phyloP scores from a whole-genome alignment of 148 eudicot species.

The Chenopodium berlandieri region DNA sequence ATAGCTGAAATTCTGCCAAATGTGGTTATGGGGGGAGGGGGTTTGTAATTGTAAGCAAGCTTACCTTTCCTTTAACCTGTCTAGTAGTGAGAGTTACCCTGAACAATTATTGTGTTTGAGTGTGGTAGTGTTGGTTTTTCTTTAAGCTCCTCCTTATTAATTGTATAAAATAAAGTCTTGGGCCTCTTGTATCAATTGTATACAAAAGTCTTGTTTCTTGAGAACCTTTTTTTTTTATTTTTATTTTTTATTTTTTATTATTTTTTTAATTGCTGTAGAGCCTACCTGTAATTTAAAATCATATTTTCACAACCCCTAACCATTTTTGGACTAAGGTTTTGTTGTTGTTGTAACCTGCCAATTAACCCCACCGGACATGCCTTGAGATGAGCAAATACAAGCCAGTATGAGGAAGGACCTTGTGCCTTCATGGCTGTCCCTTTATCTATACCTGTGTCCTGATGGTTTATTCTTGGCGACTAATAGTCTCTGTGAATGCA shows the following conservation, averaged over 20 bases:
- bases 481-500: conserved; percentile 28
- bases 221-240: too few species aligned
- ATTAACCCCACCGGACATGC: background rate
- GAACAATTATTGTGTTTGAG: background rate
- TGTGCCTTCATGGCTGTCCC: background rate
- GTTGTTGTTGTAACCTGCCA: background rate
- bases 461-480: background rate
- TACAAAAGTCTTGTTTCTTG: too few species aligned
- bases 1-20: background rate
- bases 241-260: too few species aligned
- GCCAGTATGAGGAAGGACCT: background rate
- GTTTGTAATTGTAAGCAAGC: background rate
- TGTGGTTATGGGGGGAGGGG: background rate
- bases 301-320: too few species aligned
- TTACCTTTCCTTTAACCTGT: background rate
- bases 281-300: background rate
- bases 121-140: background rate
- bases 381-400: background rate
- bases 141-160: background rate
- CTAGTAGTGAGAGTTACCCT: background rate
- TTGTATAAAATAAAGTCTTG: background rate
- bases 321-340: too few species aligned
- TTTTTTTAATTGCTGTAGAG: too few species aligned
- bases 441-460: background rate
- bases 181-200: background rate